Evolutionary conservation across 768 basidiomycete genomes (phyloP).

Genomic region (Hericium alpestre): DNA sequence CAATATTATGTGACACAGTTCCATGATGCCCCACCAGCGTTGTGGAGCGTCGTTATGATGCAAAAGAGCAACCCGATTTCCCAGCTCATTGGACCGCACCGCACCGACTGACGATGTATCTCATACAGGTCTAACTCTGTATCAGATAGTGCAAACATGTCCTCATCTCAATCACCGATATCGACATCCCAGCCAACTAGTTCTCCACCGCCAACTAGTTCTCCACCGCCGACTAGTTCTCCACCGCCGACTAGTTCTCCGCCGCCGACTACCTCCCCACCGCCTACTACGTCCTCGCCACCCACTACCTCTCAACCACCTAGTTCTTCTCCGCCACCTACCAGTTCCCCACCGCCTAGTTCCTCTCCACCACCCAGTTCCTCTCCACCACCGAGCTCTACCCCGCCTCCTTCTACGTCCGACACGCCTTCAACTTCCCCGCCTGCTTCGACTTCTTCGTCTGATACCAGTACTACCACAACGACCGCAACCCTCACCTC

Average conservation of each 20-base stretch:
- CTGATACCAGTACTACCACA: constrained; percentile 4
- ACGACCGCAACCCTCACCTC: constrained; percentile 9
- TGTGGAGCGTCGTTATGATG: no score
- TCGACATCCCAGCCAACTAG: constrained; percentile 11
- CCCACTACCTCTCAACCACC: constrained; percentile 13
- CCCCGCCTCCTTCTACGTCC: constrained; percentile 4
- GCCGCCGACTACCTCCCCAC: constrained; percentile 1
- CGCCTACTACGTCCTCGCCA: constrained; percentile 2
- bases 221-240: constrained; percentile 7
- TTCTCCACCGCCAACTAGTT: constrained; percentile 1
- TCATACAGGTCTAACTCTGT: no score
- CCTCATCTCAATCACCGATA: constrained; percentile 9
- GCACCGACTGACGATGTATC: no score
- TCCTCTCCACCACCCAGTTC: neutral
- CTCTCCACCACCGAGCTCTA: neutral
- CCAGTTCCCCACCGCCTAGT: constrained; percentile 3
- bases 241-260: constrained; percentile 8
- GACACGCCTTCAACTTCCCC: constrained; percentile 3
- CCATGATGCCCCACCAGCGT: no score
- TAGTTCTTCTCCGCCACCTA: constrained; percentile 1
- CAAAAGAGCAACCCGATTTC: no score
- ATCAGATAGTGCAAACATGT: no score
- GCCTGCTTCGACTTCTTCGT: neutral
- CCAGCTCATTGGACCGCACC: no score
- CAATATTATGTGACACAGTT: no score